A percentile compares a stretch with the other conserved stretches of the same genome.
phyloP scores from a whole-genome alignment of 306 rosid genomes.

The Acacia confusa region DNA sequence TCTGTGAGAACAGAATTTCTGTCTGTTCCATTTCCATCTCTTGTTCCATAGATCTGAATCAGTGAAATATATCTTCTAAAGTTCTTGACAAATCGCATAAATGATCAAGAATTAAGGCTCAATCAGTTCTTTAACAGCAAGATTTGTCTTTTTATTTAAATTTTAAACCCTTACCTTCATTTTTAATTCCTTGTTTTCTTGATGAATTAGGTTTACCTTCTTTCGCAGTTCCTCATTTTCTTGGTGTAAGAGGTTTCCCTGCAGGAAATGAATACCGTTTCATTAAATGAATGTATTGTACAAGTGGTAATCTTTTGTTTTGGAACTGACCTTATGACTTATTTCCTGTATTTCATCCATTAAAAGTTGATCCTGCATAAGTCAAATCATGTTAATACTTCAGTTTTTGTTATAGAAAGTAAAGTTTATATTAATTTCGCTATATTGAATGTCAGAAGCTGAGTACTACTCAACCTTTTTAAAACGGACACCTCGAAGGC shows the following conservation, averaged over 20 bases:
- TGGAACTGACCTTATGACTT: conserved; percentile 55
- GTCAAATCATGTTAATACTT: conserved; percentile 7
- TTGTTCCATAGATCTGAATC: conserved; percentile 58
- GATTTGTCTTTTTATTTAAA: conserved; percentile 13
- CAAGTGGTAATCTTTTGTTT: conserved; percentile 19
- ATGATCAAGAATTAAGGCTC: background rate
- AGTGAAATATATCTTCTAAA: conserved; percentile 28
- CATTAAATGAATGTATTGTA: background rate
- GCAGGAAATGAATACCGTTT: conserved; percentile 8
- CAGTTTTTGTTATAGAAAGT: background rate
- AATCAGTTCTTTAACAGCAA: background rate
- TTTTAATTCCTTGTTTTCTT: conserved; percentile 56
- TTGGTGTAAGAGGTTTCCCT: conserved; percentile 60
- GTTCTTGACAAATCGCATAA: conserved; percentile 23
- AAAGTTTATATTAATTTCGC: background rate
- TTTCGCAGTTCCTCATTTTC: conserved; percentile 53
- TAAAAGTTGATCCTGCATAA: conserved; percentile 51
- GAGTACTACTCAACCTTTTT: conserved; percentile 41
- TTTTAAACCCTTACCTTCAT: conserved; percentile 42
- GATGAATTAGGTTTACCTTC: conserved; percentile 55
- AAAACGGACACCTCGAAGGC: conserved; percentile 57
- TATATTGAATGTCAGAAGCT: background rate
- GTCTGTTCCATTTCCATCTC: conserved; percentile 41
- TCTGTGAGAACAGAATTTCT: conserved; percentile 38
- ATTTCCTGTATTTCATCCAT: conserved; percentile 62